Percentiles rank a stretch among this genome's conserved stretches.
These are phyloP conservation scores for Fusarium denticulatum DNA, from an alignment of 2,329 filamentous ascomycete genomes.

Conservation along the genomic window DNA sequence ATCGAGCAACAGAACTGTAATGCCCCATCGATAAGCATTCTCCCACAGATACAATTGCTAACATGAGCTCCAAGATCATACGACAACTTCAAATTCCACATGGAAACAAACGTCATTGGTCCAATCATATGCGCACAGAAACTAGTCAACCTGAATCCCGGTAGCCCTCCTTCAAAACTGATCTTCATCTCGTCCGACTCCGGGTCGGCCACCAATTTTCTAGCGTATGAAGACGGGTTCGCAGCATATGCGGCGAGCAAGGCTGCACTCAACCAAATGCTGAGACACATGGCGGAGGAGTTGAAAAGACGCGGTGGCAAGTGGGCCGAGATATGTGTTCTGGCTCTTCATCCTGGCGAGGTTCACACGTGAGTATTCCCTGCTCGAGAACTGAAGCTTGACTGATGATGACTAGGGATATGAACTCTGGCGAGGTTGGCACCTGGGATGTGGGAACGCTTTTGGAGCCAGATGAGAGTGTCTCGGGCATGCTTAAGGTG, in stretches of 20 bases:
- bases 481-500: background rate
- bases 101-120: background rate
- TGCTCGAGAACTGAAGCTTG: rapidly evolving
- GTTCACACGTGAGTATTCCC: background rate
- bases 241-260: background rate
- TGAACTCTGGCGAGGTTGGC: background rate
- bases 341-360: background rate
- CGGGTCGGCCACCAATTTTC: background rate
- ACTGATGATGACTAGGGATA: rapidly evolving
- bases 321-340: background rate
- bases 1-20: background rate
- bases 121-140: background rate
- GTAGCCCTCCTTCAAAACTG: background rate
- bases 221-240: background rate
- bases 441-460: background rate
- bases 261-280: background rate
- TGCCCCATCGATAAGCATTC: rapidly evolving
- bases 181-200: background rate
- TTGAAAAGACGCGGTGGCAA: background rate
- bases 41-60: rapidly evolving
- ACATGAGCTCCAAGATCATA: background rate
- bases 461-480: background rate
- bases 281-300: background rate
- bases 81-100: background rate
- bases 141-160: rapidly evolving